Conservation (phyloP, 2,329 filamentous ascomycete species). For the Mollisia scopiformis region DNA sequence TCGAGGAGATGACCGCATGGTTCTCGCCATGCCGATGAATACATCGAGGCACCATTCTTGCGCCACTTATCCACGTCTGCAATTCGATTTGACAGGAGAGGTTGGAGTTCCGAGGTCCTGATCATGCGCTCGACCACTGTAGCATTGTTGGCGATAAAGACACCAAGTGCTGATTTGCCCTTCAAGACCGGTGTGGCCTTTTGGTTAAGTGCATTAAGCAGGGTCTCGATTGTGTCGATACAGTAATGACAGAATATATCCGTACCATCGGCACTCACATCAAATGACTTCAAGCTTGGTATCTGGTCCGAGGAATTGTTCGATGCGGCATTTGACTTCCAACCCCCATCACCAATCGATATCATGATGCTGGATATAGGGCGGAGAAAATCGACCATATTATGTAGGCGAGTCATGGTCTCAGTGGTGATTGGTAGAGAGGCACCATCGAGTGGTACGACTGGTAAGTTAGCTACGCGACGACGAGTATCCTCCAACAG, state of each 20-base stretch:
- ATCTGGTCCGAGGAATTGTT: conserved; percentile 64
- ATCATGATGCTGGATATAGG: conserved; percentile 90
- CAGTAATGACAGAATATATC: conserved; percentile 91
- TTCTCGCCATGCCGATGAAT: conserved; percentile 87
- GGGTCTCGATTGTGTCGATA: conserved; percentile 81
- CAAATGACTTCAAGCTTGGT: conserved; percentile 76
- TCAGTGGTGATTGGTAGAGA: conserved; percentile 78
- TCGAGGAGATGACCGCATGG: conserved; percentile 84
- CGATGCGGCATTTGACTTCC: conserved; percentile 62
- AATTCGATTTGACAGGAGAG: conserved; percentile 69
- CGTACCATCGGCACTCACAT: conserved; percentile 85
- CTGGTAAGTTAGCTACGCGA: conserved; percentile 65
- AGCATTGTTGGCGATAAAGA: conserved; percentile 89
- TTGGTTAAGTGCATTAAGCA: conserved; percentile 75
- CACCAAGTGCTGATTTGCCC: conserved; percentile 75
- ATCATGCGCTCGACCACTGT: conserved; percentile 85
- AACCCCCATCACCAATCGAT: conserved; percentile 90
- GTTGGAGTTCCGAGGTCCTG: conserved; percentile 74
- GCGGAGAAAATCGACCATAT: conserved; percentile 83
- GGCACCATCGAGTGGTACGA: conserved; percentile 77
- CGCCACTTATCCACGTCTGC: conserved; percentile 78
- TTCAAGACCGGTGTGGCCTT: conserved; percentile 76
- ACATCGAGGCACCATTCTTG: conserved; percentile 81
- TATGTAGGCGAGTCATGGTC: conserved; percentile 83
- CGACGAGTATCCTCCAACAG: conserved; percentile 82